A percentile compares a stretch with the other conserved stretches of the same genome.
These are phyloP conservation scores for Trametes punicea DNA, from an alignment of 768 basidiomycete species.

Conservation along the genomic window DNA sequence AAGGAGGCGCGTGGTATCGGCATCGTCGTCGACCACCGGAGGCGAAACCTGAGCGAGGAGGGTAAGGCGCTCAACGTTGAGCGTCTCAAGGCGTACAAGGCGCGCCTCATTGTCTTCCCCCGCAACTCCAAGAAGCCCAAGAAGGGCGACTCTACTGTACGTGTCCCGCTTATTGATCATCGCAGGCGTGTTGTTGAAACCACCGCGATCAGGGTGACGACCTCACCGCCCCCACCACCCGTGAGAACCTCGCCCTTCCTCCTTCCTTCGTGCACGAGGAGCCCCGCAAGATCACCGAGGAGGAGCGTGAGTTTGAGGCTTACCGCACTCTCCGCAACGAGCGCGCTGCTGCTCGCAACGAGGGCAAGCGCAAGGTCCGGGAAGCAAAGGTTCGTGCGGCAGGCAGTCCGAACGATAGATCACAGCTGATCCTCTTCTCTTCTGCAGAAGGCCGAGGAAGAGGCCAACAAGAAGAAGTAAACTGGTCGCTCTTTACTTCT, in stretches of 20 bases:
- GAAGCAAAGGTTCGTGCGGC: conserved; percentile 68
- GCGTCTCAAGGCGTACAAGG: conserved; percentile 90
- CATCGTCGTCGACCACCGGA: conserved; percentile 94
- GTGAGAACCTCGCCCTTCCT: conserved; percentile 64
- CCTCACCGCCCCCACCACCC: conserved; percentile 74
- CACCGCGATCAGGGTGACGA: conserved; percentile 64
- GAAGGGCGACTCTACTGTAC: conserved; percentile 88
- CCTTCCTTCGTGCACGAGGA: conserved; percentile 65
- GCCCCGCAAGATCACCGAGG: conserved; percentile 89
- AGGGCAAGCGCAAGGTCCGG: conserved; percentile 83
- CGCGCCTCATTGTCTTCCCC: conserved; percentile 93
- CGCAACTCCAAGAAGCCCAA: conserved; percentile 93
- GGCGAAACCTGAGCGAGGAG: conserved; percentile 95
- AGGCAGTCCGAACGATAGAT: not conserved
- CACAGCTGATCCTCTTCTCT: conserved; percentile 18
- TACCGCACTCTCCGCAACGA: conserved; percentile 84
- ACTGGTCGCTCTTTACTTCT: conserved; percentile 25
- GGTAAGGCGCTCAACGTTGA: conserved; percentile 94
- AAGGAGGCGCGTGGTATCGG: conserved; percentile 93
- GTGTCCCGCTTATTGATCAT: conserved; percentile 31
- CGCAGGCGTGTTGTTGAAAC: conserved; percentile 14
- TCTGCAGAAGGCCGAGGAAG: conserved; percentile 82
- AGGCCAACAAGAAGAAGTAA: conserved; percentile 89
- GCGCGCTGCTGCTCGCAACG: conserved; percentile 79
- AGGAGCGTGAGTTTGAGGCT: conserved; percentile 87